A percentile compares a stretch with the other conserved stretches of the same genome.
phyloP scores from a whole-genome alignment of 257 asterid genomes.

The Ballota nigra region DNA sequence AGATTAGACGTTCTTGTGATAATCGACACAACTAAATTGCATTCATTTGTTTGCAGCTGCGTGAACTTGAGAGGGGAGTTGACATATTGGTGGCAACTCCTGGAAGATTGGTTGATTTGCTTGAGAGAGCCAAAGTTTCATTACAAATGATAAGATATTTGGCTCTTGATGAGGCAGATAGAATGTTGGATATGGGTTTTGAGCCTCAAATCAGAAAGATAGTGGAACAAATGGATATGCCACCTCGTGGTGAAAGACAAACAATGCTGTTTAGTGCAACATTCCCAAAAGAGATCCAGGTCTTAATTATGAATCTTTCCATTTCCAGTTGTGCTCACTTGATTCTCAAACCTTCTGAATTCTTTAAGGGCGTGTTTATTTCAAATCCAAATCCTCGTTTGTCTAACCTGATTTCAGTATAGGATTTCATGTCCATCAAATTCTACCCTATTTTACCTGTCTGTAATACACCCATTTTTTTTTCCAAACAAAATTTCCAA shows the following conservation, averaged over 20 bases:
- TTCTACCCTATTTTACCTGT: too few species aligned
- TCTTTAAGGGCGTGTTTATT: not conserved
- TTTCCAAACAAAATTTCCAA: too few species aligned
- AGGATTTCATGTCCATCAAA: too few species aligned
- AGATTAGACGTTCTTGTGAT: not conserved
- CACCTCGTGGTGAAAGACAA: slow-evolving; percentile 27
- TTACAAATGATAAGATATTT: slow-evolving; percentile 66
- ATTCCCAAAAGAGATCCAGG: slow-evolving; percentile 9
- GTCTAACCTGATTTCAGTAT: too few species aligned
- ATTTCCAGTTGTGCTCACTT: slow-evolving; percentile 6
- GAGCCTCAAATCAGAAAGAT: slow-evolving; percentile 87
- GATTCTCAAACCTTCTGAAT: not conserved
- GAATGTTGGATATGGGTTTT: slow-evolving; percentile 89
- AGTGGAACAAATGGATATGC: slow-evolving; percentile 89
- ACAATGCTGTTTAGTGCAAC: slow-evolving; percentile 1
- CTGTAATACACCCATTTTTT: too few species aligned
- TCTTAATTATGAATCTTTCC: not conserved
- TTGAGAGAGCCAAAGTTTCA: slow-evolving; percentile 80
- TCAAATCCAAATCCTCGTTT: too few species aligned
- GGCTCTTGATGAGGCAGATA: slow-evolving; percentile 88
- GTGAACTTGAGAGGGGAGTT: slow-evolving; percentile 91
- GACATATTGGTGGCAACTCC: slow-evolving; percentile 91
- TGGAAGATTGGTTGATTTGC: slow-evolving; percentile 79
- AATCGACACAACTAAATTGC: not conserved
- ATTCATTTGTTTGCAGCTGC: slow-evolving; percentile 44